These are phyloP conservation scores for Shiraia sp. DNA, from an alignment of 2,329 filamentous ascomycete species.

Conservation along the genomic window DNA sequence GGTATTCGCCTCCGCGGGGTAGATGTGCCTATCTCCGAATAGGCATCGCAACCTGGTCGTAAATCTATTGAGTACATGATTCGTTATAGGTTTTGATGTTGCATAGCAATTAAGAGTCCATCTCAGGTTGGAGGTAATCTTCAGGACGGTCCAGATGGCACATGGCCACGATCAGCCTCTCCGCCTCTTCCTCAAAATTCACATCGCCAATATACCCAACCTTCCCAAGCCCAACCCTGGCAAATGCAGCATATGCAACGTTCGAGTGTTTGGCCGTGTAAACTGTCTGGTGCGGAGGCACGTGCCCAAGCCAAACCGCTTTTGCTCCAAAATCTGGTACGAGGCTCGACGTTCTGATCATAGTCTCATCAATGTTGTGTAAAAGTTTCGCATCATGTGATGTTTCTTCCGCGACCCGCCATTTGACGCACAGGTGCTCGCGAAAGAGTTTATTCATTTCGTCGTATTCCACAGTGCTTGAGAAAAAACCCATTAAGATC, in stretches of 20 bases:
- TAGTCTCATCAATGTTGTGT: constrained; percentile 9
- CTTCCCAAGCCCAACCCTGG: constrained; percentile 25
- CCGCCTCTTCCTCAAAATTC: constrained; percentile 24
- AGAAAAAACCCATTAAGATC: constrained; percentile 28
- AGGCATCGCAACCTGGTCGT: constrained; percentile 3
- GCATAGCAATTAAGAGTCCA: too few relatives aligned
- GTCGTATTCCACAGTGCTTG: constrained; percentile 9
- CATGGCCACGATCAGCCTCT: constrained; percentile 31
- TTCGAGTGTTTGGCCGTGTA: constrained; percentile 6
- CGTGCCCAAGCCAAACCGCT: constrained; percentile 19
- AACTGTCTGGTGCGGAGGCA: constrained; percentile 17
- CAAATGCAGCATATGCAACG: constrained; percentile 22
- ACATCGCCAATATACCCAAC: constrained; percentile 33
- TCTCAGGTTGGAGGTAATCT: constrained; percentile 11
- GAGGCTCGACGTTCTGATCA: constrained; percentile 19
- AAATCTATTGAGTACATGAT: too few relatives aligned
- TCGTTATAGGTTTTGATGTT: too few relatives aligned
- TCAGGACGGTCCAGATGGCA: constrained; percentile 28
- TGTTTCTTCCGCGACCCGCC: constrained; percentile 12
- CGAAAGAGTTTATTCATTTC: constrained; percentile 19
- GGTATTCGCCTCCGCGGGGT: constrained; percentile 16
- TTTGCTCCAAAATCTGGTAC: constrained; percentile 12
- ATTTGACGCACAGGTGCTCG: constrained; percentile 20
- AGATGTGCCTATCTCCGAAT: constrained; percentile 17
- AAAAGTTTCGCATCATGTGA: constrained; percentile 10